Conservation (phyloP, 208 protist genomes). For the Leishmania guyanensis region DNA sequence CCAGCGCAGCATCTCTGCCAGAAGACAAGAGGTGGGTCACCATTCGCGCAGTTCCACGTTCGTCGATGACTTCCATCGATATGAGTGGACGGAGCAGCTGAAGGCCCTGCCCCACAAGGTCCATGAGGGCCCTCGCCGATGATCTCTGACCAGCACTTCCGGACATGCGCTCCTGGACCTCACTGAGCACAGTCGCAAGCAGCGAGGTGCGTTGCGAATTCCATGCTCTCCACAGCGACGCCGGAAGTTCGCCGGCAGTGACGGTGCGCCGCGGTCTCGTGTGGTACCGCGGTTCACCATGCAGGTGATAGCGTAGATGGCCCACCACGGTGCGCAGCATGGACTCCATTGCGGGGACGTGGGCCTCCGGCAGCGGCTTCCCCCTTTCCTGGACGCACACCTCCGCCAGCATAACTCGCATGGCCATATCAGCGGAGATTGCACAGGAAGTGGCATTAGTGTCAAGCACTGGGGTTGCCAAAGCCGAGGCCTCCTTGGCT, state of each 20-base stretch:
- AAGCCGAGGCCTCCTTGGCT: not conserved
- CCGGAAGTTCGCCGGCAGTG: not conserved
- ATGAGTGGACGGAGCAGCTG: constrained; percentile 19
- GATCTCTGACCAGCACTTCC: not conserved
- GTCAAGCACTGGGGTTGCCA: not conserved
- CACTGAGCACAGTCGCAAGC: constrained; percentile 1
- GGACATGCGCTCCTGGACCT: constrained; percentile 5
- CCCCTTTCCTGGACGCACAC: constrained; percentile 14
- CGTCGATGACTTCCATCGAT: constrained; percentile 8
- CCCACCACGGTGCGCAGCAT: constrained; percentile 22
- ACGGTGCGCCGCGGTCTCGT: not conserved
- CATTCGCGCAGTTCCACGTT: constrained; percentile 20
- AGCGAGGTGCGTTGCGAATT: not conserved
- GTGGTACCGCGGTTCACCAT: not conserved
- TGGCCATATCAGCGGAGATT: constrained; percentile 10
- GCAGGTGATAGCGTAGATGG: constrained; percentile 15
- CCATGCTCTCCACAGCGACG: constrained; percentile 2
- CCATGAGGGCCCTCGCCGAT: not conserved
- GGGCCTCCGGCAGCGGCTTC: constrained; percentile 10
- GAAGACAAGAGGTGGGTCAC: constrained; percentile 13
- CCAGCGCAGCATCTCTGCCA: constrained; percentile 1
- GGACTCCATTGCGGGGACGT: constrained; percentile 17
- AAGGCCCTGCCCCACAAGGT: constrained; percentile 16
- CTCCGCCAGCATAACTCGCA: constrained; percentile 19
- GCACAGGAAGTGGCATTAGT: constrained; percentile 1